These are phyloP conservation scores for Fusarium avenaceum DNA, from an alignment of 2,329 filamentous ascomycete genomes.

Conservation along the genomic window DNA sequence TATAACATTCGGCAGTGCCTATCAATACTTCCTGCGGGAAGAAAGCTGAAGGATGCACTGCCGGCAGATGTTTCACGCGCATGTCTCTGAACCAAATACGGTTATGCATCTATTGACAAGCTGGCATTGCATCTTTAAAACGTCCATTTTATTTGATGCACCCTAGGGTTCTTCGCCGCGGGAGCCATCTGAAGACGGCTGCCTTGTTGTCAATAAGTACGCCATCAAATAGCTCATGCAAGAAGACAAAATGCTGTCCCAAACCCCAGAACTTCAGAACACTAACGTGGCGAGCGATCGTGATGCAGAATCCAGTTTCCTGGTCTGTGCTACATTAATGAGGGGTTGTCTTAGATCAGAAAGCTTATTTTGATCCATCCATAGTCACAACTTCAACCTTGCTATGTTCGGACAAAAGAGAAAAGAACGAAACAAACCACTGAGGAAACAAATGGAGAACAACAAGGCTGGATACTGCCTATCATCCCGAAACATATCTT, in stretches of 20 bases:
- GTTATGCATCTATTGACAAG: conserved; percentile 43
- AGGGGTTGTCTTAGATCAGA: conserved; percentile 40
- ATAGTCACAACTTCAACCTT: conserved; percentile 3
- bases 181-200: neutral
- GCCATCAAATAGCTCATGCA: conserved; percentile 1
- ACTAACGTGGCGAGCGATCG: neutral
- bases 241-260: neutral
- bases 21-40: conserved; percentile 37
- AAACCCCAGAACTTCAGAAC: neutral
- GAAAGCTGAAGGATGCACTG: conserved; percentile 45
- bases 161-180: conserved; percentile 20
- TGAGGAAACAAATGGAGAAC: neutral
- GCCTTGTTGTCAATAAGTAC: conserved; percentile 1
- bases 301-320: conserved; percentile 18
- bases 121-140: conserved; percentile 36
- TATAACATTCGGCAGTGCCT: conserved; percentile 22
- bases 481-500: conserved; percentile 17
- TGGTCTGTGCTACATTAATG: conserved; percentile 35
- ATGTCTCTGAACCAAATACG: conserved; percentile 40
- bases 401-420: neutral
- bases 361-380: conserved; percentile 19
- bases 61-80: conserved; percentile 47
- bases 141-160: conserved; percentile 37
- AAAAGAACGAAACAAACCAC: neutral
- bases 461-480: conserved; percentile 36